Evolutionary conservation across 208 protist genomes (phyloP), one percentile per base, ranked within the genome.

Genomic region (Acanthamoeba sp.): DNA sequence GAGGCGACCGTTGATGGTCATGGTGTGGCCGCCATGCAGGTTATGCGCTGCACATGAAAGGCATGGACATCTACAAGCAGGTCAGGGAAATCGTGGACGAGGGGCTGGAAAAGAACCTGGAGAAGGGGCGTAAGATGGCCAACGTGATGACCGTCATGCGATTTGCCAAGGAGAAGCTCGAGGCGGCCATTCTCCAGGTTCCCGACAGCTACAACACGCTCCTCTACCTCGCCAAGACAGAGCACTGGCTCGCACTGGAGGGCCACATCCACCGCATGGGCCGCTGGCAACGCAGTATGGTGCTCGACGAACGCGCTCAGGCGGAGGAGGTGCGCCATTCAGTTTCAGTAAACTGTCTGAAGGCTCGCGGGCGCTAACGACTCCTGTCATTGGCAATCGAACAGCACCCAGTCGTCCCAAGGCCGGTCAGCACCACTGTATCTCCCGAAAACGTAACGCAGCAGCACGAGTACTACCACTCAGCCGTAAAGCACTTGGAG

Each of bases 101-200:
- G 48, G 42, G 38, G 14, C 0, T 87, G 34, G 29, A 29, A 22
- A 57, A 22, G 27, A 55, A 38, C 4, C 32, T 40, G 22, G 38
- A 48, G 32, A 40, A 32, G 48, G 1, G 38, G 20, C 48, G 42
- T 20, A 48, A 48, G 78, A 87, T 57, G 78, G 78, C 52, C 40
- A 87, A 87, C 22, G 78, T 87, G 27, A n/a, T 57, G n/a, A n/a
- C 42, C 7, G 38, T 87, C 20, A 87, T 87, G 78, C 78, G 42
- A 7, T 87, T 87, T 22, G 38, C 78, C n/a, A 87, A 87, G 48
- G 78, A 87, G 38, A 87, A 87, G 78, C 48, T 87, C n/a, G 78
- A 55, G n/a, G 42, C 52, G 48, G 78, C 78, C 20, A n/a, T 55
- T 4, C 78, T 48, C 32, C 38, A 57, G n/a, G 48, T 87, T 14